Evolutionary conservation across 257 asterid genomes (phyloP).

Genomic region (Nicotiana paniculata): DNA sequence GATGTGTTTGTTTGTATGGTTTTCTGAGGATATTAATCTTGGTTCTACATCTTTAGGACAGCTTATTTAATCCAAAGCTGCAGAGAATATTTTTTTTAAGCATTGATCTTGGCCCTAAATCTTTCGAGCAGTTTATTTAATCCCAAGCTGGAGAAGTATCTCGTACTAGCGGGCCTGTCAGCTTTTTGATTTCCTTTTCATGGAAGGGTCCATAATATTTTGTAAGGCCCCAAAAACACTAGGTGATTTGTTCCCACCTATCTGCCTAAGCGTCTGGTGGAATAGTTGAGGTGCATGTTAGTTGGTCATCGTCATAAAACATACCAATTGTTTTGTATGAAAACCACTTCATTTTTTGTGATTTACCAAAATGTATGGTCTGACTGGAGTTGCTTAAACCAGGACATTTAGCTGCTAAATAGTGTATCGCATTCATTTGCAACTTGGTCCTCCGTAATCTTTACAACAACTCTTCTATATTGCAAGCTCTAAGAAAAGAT

Average conservation of each 20-base stretch:
- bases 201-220: too few species aligned
- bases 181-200: not conserved
- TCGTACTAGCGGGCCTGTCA: not conserved
- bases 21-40: not conserved
- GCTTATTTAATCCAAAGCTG: not conserved
- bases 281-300: too few species aligned
- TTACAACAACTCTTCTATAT: not conserved
- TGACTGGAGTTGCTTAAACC: not conserved
- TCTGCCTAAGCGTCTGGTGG: too few species aligned
- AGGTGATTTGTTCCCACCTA: too few species aligned
- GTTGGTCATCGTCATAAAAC: too few species aligned
- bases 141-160: not conserved
- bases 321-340: not conserved
- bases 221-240: too few species aligned
- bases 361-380: not conserved
- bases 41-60: not conserved
- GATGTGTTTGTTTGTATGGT: not conserved
- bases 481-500: not conserved
- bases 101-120: not conserved
- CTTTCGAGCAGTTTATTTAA: not conserved
- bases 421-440: not conserved
- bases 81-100: not conserved
- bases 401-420: not conserved
- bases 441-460: not conserved
- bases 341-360: not conserved